Conservation (phyloP, 176 grass and related monocot species). For the Avena eriantha region DNA sequence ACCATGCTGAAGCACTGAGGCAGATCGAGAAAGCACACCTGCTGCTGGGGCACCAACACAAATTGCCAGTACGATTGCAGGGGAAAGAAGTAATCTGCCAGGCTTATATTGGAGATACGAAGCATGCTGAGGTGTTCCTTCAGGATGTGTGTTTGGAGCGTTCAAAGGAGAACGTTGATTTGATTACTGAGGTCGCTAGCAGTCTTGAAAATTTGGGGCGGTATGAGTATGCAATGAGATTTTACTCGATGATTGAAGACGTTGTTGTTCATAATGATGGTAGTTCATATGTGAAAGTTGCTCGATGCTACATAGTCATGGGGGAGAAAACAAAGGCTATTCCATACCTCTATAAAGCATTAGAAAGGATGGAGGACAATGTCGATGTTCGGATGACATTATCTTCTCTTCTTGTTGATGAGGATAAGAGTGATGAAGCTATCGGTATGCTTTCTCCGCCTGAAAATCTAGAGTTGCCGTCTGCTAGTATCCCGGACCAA, state of each 20-base stretch:
- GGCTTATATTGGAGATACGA: constrained; percentile 83
- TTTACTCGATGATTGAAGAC: constrained; percentile 71
- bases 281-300: constrained; percentile 68
- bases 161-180: constrained; percentile 58
- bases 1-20: constrained; percentile 67
- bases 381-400: constrained; percentile 70
- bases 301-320: constrained; percentile 75
- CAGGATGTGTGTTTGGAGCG: constrained; percentile 53
- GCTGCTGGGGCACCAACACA: constrained; percentile 44
- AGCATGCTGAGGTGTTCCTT: constrained; percentile 77
- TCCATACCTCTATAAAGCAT: constrained; percentile 82
- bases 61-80: constrained; percentile 65
- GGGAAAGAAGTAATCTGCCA: constrained; percentile 70
- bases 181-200: constrained; percentile 65
- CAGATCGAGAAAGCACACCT: constrained; percentile 56
- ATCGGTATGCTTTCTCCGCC: constrained; percentile 80
- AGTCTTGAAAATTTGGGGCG: constrained; percentile 60
- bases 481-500: constrained; percentile 42
- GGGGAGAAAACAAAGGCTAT: constrained; percentile 70
- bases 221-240: constrained; percentile 80
- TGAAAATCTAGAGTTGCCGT: constrained; percentile 47
- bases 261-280: constrained; percentile 52
- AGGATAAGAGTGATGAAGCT: constrained; percentile 66
- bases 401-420: constrained; percentile 73
- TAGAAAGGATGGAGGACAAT: constrained; percentile 68